A percentile compares a stretch with the other conserved stretches of the same genome.
phyloP scores from a whole-genome alignment of 139 green algal species.

The Diplosphaera chodatii region DNA sequence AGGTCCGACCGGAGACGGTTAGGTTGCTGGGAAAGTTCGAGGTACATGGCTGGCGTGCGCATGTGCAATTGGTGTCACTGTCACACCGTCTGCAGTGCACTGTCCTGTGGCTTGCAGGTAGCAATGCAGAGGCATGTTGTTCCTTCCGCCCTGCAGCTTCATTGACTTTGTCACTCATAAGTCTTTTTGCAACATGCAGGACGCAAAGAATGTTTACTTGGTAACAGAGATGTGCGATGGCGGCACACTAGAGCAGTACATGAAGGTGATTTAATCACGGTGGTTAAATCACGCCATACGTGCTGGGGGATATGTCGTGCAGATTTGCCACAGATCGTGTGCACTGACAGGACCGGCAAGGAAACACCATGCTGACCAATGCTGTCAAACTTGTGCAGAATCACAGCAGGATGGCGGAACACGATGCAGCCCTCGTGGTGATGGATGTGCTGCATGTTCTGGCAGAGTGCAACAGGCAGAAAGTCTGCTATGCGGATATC shows the following conservation, averaged over 20 bases:
- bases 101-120: too few species aligned
- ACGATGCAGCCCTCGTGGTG: constrained; percentile 20
- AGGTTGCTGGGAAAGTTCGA: neutral
- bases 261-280: neutral
- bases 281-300: too few species aligned
- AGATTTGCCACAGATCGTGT: too few species aligned
- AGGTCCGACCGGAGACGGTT: neutral
- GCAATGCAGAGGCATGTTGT: too few species aligned
- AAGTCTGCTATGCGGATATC: constrained; percentile 38
- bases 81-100: too few species aligned
- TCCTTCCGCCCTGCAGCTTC: too few species aligned
- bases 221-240: neutral
- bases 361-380: too few species aligned
- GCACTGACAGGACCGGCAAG: too few species aligned
- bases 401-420: constrained; percentile 14
- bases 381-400: constrained; percentile 4
- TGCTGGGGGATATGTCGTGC: too few species aligned
- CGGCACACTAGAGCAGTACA: neutral
- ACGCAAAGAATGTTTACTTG: neutral
- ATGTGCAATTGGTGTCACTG: too few species aligned
- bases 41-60: too few species aligned
- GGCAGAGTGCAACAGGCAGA: constrained; percentile 30
- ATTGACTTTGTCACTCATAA: too few species aligned
- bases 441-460: constrained; percentile 30
- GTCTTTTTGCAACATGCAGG: neutral